Base-by-base conservation (phyloP, 106 monocot genomes). In the Acorus gramineus region DNA sequence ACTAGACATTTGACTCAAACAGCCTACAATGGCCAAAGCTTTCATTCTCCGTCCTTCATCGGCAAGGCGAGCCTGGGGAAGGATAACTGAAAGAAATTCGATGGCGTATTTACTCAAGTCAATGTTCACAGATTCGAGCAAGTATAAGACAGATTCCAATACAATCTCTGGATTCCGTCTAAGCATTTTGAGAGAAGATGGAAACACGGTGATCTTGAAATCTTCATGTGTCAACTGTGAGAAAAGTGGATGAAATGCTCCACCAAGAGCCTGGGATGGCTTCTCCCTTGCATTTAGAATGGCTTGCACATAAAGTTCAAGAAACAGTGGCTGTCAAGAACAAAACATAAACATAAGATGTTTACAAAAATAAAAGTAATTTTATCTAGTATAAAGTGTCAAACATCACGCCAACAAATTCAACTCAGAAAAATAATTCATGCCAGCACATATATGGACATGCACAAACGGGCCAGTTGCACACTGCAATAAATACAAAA, bases 141-240 rank as follows among this genome's bases (percentile, higher is more conserved):
- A 63, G 80, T 79, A 74, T 46, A 54, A 80, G 64, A 84, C 76
- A 7, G 98, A 85, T 70, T 92, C 92, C 70, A 89, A 71, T 11
- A 92, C 81, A n/a, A 88, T 79, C 73, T 98, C 98, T 42, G 98
- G 98, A 74, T 98, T 98, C 66, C 98, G 74, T 66, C 92, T 98
- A 48, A 98, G 76, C 85, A 85, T 92, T 74, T 82, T 98, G 49
- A 98, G 59, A 69, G 83, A 79, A 49, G 96, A 76, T 12, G 98
- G 88, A 69, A 92, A 60, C 49, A 96, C 55, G 47, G 81, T 55
- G 10, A 44, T 75, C 70, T 68, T 91, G 48, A 98, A 83, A 74
- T 98, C 83, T 52, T 98, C 88, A 78, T 88, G 92, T 7, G 59
- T 83, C 64, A 98, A 49, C 45, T 74, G 73, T 72, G 11, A 49